Evolutionary conservation across 2,329 filamentous ascomycete species (phyloP).

Genomic region (Beauveria sp.): DNA sequence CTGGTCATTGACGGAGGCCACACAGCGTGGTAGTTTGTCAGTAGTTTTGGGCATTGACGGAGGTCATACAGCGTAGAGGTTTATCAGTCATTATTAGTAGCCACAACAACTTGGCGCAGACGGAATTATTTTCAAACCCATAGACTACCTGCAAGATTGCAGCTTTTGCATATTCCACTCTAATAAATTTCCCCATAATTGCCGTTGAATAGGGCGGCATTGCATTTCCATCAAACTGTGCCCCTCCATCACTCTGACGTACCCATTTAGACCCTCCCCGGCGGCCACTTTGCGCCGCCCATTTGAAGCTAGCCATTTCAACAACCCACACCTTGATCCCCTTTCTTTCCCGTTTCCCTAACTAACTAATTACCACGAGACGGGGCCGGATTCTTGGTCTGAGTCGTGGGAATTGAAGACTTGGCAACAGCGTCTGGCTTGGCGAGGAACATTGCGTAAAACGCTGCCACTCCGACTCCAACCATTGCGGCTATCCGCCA

Average conservation of each 20-base stretch:
- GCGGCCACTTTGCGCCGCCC: too few relatives aligned
- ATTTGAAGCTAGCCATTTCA: background rate
- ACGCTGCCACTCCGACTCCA: background rate
- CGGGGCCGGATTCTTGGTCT: background rate
- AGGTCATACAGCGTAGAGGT: too few relatives aligned
- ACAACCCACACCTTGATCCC: background rate
- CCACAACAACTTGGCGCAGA: too few relatives aligned
- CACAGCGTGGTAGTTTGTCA: too few relatives aligned
- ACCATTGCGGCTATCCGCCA: conserved; percentile 1
- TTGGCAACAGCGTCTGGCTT: background rate
- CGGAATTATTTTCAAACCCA: too few relatives aligned
- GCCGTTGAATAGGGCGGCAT: background rate
- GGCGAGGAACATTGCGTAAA: background rate
- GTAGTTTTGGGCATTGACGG: too few relatives aligned
- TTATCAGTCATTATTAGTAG: too few relatives aligned
- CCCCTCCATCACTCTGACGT: background rate
- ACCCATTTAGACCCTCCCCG: too few relatives aligned
- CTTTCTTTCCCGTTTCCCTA: background rate
- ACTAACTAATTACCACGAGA: background rate
- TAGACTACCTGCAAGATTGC: too few relatives aligned
- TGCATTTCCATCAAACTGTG: background rate
- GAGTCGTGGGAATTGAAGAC: background rate
- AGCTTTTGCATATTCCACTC: too few relatives aligned
- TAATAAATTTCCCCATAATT: too few relatives aligned
- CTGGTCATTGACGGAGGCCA: background rate